Evolutionary conservation across 2,329 filamentous ascomycete genomes (phyloP).

Genomic region (Cercospora sp.): DNA sequence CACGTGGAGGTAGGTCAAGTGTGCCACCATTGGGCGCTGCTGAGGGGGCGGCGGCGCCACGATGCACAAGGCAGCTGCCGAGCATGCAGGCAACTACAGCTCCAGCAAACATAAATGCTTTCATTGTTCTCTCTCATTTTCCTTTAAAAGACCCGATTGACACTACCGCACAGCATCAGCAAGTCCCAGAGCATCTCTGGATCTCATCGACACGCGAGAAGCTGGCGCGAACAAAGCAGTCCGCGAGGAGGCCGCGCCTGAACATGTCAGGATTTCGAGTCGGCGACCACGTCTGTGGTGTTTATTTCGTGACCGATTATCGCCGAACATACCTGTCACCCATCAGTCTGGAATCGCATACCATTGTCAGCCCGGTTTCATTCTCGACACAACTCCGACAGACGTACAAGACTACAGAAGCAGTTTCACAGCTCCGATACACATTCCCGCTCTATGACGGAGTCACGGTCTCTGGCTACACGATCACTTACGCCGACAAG

Average conservation of each 20-base stretch:
- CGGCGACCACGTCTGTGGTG: slow-evolving; percentile 34
- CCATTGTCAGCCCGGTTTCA: slow-evolving; percentile 60
- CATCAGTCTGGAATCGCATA: slow-evolving; percentile 58
- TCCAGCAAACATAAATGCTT: not conserved
- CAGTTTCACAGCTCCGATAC: slow-evolving; percentile 61
- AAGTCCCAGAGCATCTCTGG: not conserved
- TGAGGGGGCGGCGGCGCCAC: slow-evolving; percentile 3
- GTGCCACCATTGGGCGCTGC: not conserved
- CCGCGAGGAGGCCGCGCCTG: not conserved
- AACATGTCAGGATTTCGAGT: not conserved
- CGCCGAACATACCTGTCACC: slow-evolving; percentile 56
- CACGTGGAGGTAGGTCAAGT: not conserved
- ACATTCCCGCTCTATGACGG: slow-evolving; percentile 72
- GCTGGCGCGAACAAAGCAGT: not conserved
- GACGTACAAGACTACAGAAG: slow-evolving; percentile 53
- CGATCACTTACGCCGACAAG: slow-evolving; percentile 61
- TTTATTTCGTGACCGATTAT: slow-evolving; percentile 28
- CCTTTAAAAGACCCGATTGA: not conserved
- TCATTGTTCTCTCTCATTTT: not conserved
- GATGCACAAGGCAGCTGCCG: slow-evolving; percentile 5
- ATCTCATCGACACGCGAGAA: not conserved
- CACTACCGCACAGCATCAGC: not conserved
- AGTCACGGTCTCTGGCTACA: slow-evolving; percentile 67
- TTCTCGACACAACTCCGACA: slow-evolving; percentile 57
- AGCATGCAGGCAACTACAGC: slow-evolving; percentile 1